Conservation (phyloP, 208 protist species). For the Trypanosoma brucei region DNA sequence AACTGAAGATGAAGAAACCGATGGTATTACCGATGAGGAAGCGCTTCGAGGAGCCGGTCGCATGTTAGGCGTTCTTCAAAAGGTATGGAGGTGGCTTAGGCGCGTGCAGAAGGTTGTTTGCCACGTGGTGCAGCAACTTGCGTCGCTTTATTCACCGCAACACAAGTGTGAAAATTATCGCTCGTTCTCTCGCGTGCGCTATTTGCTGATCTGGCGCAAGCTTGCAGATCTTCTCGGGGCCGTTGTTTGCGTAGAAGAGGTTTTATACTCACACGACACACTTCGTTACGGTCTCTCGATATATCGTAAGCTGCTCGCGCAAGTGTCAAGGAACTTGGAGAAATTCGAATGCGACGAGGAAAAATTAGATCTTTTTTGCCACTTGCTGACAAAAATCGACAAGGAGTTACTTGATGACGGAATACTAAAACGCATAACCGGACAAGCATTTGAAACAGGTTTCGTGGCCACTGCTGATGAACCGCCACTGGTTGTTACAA, state of each 20-base stretch:
- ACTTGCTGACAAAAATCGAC: conserved; percentile 54
- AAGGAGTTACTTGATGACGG: conserved; percentile 58
- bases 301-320: conserved; percentile 65
- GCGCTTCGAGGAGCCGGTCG: conserved; percentile 55
- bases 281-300: conserved; percentile 48
- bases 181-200: conserved; percentile 42
- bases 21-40: conserved; percentile 55
- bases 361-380: conserved; percentile 43
- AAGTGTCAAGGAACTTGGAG: conserved; percentile 32
- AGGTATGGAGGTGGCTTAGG: conserved; percentile 72
- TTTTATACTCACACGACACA: conserved; percentile 64
- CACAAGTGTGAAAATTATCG: conserved; percentile 28
- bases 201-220: conserved; percentile 57
- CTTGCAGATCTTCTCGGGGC: conserved; percentile 65
- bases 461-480: conserved; percentile 11
- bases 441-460: conserved; percentile 52
- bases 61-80: conserved; percentile 66
- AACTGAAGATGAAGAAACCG: conserved; percentile 2
- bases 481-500: conserved; percentile 23
- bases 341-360: conserved; percentile 41
- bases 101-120: conserved; percentile 59
- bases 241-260: conserved; percentile 77
- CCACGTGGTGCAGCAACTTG: conserved; percentile 73
- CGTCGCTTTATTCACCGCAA: conserved; percentile 46
- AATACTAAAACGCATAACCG: conserved; percentile 60